Base-by-base conservation (phyloP, 495 filamentous ascomycete genomes). In the Hypoxylon lienhwacheense region DNA sequence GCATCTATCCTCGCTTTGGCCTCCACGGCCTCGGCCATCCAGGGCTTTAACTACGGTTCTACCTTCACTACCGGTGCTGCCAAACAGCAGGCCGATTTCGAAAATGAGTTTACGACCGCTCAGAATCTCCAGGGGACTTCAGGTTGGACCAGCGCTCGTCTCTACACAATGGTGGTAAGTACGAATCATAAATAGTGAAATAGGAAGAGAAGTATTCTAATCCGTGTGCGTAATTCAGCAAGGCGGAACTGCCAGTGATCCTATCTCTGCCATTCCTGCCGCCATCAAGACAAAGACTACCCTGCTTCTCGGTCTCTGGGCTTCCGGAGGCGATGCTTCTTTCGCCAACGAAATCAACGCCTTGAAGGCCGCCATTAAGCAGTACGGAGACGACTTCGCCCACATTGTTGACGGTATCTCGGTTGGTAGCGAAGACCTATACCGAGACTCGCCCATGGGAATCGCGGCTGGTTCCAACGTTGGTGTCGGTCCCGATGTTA, bases 351-450 rank as follows among this genome's bases (percentile, higher is more conserved):
- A 93, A 66, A 68, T 92, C 21, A 64, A 76, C 8, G 88, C 89
- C 8, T 78, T 93, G 37, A 77, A 75, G 66, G 66, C 70, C 22
- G 84, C 85, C 61, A 87, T 86, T 64, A 29, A 55, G 29, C 70
- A 80, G 46, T 88, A 89, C 66, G 86, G 86, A 16, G 68, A 71
- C 3, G 65, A 68, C 17, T 82, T 95, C 66, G 71, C 77, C 57
- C 69, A 76, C 48, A 73, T 87, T 33, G 81, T 95, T 25, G 85
- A 79, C 46, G 91, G 89, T 71, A 91, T 96, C 75, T 91, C 91
- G 3, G 89, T 96, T 46, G 91, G 90, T 49, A 88, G 83, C 67
- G 91, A 96, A 79, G 88, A 95, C 70, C 77, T 96, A 3, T 96
- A 97, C 81, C 85, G 91, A 50, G 81, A 78, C 76, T 86, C 85